Base-by-base conservation (phyloP, 1,284 basidiomycete species). In the Moesziomyces sp. region DNA sequence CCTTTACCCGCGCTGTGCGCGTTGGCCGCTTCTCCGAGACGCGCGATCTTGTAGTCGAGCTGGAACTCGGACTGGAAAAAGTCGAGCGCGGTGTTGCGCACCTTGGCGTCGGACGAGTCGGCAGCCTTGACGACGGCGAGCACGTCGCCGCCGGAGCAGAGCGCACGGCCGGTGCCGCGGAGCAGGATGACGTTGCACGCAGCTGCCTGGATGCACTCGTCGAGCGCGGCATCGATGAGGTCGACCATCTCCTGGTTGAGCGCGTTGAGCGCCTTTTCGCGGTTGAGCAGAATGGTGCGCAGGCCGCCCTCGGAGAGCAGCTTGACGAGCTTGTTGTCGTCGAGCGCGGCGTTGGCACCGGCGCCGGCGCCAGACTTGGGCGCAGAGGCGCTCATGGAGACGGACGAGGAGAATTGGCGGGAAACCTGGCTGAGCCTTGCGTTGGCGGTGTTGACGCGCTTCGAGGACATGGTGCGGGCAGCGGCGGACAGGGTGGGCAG, bases 51-150 rank as follows among this genome's bases (percentile, higher is more conserved):
- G 85, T 92, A 93, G 86, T 98, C 93, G 80, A 96, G 86, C 83
- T 93, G 91, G 83, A 97, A 98, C 91, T 99, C 97, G 82, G 89
- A 88, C 84, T 91, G 90, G 88, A 99, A 99, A 86, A 94, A 99
- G 19, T 90, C 87, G 58, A 93, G 86, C 13, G 93, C 91, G 47
- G 87, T 85, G 6, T 87, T 85, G 58, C 90, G 33, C 47, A 77
- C 43, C 46, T 52, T 47, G 44, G 64, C 38, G 60, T 79, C 66
- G 61, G 60, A 8, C 6, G 74, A 58, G 74, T 71, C 54, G 56
- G 73, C 76, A 3, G 61, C 70, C 16, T 71, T 68, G 46, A 75
- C 75, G 26, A 87, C 90, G 81, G 82, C 86, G 70, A 89, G 89
- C 57, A 99, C 92, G 84, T 99, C 97, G 57, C 96, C 96, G 23